A percentile compares a stretch with the other conserved stretches of the same genome.
Evolutionary conservation across 2,329 filamentous ascomycete genomes (phyloP).

Genomic region (Harringtonia aguacate): DNA sequence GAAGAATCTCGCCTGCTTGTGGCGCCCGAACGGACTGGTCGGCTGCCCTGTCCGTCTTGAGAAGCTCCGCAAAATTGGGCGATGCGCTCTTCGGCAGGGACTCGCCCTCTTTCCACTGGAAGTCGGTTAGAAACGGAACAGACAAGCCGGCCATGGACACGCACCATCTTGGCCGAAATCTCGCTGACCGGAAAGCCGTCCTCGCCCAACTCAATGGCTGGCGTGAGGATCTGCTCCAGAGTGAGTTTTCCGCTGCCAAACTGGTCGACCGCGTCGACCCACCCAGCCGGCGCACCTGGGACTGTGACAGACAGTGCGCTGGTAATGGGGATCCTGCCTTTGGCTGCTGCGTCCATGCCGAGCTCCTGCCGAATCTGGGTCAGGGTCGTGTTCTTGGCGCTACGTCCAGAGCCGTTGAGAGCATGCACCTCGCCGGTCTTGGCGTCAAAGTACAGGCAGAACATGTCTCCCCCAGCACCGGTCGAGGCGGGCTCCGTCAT

Average conservation of each 20-base stretch:
- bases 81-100: constrained; percentile 57
- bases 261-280: constrained; percentile 78
- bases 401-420: constrained; percentile 87
- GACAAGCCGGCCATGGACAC: constrained; percentile 17
- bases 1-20: constrained; percentile 75
- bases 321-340: constrained; percentile 41
- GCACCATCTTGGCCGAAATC: constrained; percentile 55
- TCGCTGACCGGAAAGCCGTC: constrained; percentile 86
- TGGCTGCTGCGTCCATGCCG: constrained; percentile 46
- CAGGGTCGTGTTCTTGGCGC: constrained; percentile 57
- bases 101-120: constrained; percentile 63
- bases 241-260: constrained; percentile 82
- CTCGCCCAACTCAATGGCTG: constrained; percentile 78
- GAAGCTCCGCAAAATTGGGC: constrained; percentile 77
- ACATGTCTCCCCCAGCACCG: constrained; percentile 95
- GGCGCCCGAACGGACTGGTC: constrained; percentile 65
- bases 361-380: constrained; percentile 61
- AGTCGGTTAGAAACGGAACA: not conserved
- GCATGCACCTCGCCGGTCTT: constrained; percentile 71
- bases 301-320: constrained; percentile 78
- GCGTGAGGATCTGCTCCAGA: constrained; percentile 65
- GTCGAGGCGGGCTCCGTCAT: constrained; percentile 89
- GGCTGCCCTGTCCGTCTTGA: constrained; percentile 64
- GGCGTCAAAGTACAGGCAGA: constrained; percentile 85
- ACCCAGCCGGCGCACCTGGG: constrained; percentile 84